These are phyloP conservation scores for Martiniozyma abietophila DNA, from an alignment of 805 yeast genomes.

Conservation along the genomic window DNA sequence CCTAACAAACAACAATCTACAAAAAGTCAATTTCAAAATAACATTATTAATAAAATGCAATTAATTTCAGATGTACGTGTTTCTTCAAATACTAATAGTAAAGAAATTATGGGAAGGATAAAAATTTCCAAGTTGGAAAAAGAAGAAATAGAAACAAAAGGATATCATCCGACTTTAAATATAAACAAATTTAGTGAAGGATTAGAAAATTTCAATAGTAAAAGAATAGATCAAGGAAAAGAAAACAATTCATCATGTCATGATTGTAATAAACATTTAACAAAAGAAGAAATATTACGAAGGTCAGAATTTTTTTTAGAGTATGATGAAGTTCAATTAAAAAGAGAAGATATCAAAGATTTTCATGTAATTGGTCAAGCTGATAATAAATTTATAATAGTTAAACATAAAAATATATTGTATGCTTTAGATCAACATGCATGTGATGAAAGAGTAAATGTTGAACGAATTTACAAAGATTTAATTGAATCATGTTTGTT, in stretches of 20 bases:
- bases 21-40: too few species aligned
- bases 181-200: slow-evolving; percentile 1
- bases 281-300: too few species aligned
- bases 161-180: too few species aligned
- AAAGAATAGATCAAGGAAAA: neutral
- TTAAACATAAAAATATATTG: slow-evolving; percentile 17
- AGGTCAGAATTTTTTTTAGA: too few species aligned
- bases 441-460: slow-evolving; percentile 62
- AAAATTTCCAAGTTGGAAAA: too few species aligned
- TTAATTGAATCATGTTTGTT: slow-evolving; percentile 24
- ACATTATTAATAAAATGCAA: too few species aligned
- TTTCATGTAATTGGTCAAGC: slow-evolving; percentile 44
- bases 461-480: slow-evolving; percentile 41
- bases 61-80: too few species aligned
- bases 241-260: too few species aligned
- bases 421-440: slow-evolving; percentile 76
- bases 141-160: too few species aligned
- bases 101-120: too few species aligned
- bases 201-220: neutral
- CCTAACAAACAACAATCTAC: too few species aligned
- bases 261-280: too few species aligned
- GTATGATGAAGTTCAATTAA: neutral
- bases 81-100: neutral
- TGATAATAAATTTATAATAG: slow-evolving; percentile 54
- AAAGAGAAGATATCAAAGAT: slow-evolving; percentile 15